Conservation (phyloP, 176 grass and related monocot genomes). For the Bothriochloa decipiens region DNA sequence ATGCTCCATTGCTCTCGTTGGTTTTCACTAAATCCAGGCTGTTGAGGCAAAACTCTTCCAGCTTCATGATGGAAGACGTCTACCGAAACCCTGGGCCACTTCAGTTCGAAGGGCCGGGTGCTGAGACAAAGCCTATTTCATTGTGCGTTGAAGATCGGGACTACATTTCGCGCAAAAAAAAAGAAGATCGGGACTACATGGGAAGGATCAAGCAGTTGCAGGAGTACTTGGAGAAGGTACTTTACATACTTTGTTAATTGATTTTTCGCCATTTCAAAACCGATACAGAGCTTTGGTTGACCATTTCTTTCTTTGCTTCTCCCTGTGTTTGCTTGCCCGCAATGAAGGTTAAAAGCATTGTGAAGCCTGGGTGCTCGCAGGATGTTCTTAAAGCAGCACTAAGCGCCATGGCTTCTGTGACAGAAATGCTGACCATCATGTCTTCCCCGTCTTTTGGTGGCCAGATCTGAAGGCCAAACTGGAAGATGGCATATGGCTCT, state of each 20-base stretch:
- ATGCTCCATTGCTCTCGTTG: neutral
- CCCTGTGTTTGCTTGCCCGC: neutral
- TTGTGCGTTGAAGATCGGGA: conserved; percentile 96
- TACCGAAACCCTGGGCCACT: conserved; percentile 96
- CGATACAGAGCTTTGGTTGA: neutral
- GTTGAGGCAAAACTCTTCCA: conserved; percentile 73
- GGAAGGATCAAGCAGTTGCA: conserved; percentile 93
- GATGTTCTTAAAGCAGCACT: conserved; percentile 92
- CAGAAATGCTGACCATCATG: conserved; percentile 73
- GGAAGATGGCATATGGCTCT: conserved; percentile 6
- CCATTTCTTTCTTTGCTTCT: neutral
- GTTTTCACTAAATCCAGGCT: conserved; percentile 46
- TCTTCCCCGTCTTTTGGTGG: conserved; percentile 61
- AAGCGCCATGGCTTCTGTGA: conserved; percentile 85
- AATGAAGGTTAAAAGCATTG: conserved; percentile 84
- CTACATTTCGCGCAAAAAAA: no score
- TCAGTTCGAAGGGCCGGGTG: conserved; percentile 82
- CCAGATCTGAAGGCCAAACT: conserved; percentile 36
- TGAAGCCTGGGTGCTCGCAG: conserved; percentile 98
- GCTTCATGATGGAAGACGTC: conserved; percentile 91
- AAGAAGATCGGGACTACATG: conserved; percentile 99
- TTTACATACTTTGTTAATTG: conserved; percentile 21
- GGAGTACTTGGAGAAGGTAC: conserved; percentile 93
- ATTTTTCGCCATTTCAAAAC: neutral
- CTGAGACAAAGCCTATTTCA: conserved; percentile 74